Conservation (phyloP, 2,329 filamentous ascomycete species). For the Bipolaris cookei region DNA sequence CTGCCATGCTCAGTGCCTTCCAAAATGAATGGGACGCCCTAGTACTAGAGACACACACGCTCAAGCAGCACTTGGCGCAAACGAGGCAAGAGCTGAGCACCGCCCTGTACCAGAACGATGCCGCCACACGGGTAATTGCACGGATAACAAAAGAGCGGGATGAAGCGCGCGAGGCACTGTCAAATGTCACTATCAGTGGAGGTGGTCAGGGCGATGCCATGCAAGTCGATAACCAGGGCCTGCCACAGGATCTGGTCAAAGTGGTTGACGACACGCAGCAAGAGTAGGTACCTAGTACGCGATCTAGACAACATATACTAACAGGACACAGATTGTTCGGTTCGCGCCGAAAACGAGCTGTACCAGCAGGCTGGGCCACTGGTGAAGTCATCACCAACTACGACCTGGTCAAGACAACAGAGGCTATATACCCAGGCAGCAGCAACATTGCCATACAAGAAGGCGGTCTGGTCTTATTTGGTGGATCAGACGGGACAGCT, state of each 20-base stretch:
- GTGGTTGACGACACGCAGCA: slow-evolving; percentile 82
- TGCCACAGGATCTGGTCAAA: slow-evolving; percentile 73
- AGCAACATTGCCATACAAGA: slow-evolving; percentile 64
- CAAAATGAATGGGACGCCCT: slow-evolving; percentile 98
- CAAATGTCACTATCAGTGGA: slow-evolving; percentile 77
- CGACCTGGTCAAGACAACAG: slow-evolving; percentile 59
- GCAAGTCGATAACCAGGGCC: slow-evolving; percentile 82
- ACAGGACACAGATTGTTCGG: slow-evolving; percentile 72
- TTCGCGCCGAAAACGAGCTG: slow-evolving; percentile 84
- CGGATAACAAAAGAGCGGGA: slow-evolving; percentile 89
- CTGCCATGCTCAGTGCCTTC: slow-evolving; percentile 89
- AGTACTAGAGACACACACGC: slow-evolving; percentile 86
- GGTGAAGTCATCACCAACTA: slow-evolving; percentile 71
- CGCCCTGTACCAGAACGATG: slow-evolving; percentile 95
- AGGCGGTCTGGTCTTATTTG: slow-evolving; percentile 71
- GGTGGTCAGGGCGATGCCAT: slow-evolving; percentile 74
- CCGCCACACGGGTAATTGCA: slow-evolving; percentile 93
- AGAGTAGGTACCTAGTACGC: slow-evolving; percentile 61
- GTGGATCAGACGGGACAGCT: slow-evolving; percentile 74
- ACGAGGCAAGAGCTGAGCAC: slow-evolving; percentile 93
- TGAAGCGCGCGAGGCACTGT: slow-evolving; percentile 87
- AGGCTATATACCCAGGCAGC: slow-evolving; percentile 66
- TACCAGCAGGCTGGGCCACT: slow-evolving; percentile 85
- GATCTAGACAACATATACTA: slow-evolving; percentile 17
- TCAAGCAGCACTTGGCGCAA: slow-evolving; percentile 86